These are phyloP conservation scores for Mucor circinelloides DNA, from an alignment of 371 early-diverging fungal species.

Conservation along the genomic window DNA sequence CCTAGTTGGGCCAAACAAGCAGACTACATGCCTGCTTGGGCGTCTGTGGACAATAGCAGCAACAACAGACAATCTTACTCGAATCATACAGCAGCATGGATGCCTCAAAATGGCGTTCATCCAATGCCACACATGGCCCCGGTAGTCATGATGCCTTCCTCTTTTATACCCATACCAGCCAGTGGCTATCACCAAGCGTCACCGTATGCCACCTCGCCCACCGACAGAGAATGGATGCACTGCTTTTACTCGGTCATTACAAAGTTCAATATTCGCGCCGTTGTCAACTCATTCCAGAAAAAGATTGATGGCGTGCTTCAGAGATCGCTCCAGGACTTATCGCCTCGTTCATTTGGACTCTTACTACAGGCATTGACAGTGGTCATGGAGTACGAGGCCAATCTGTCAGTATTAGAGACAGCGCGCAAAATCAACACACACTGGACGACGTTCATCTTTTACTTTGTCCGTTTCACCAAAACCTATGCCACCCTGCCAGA, in stretches of 20 bases:
- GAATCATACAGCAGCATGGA: background rate
- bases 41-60: background rate
- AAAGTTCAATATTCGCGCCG: background rate
- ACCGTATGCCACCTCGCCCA: background rate
- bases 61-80: background rate
- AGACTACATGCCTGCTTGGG: constrained; percentile 14
- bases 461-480: background rate
- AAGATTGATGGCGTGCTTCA: constrained; percentile 10
- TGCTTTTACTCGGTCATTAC: constrained; percentile 3
- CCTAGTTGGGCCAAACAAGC: background rate
- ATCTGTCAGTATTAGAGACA: background rate
- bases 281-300: constrained; percentile 11
- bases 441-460: constrained; percentile 3
- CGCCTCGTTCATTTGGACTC: constrained; percentile 18
- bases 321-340: constrained; percentile 5
- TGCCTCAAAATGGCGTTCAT: background rate
- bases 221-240: constrained; percentile 6
- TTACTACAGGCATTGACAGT: constrained; percentile 17
- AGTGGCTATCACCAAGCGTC: background rate
- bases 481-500: background rate
- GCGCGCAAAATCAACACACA: background rate
- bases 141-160: constrained; percentile 3
- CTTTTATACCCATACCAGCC: constrained; percentile 6
- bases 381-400: constrained; percentile 10
- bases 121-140: background rate